Conservation (phyloP, 306 rosid genomes). For the Potentilla sterilis region DNA sequence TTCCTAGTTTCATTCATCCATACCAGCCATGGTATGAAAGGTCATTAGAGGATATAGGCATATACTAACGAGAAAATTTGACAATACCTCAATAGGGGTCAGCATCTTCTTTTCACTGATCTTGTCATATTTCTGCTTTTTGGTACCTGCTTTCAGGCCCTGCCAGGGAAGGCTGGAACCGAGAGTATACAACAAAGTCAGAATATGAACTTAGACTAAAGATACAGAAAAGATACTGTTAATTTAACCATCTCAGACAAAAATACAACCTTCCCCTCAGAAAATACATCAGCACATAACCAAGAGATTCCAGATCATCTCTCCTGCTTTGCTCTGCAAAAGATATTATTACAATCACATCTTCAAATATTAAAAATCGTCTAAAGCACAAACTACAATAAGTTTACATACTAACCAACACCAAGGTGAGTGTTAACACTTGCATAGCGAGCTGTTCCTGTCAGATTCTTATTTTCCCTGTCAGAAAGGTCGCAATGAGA, state of each 20-base stretch:
- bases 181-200: constrained; percentile 29
- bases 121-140: constrained; percentile 95
- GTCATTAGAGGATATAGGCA: no score
- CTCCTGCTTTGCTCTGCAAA: constrained; percentile 98
- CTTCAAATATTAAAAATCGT: constrained; percentile 3
- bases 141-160: constrained; percentile 91
- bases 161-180: constrained; percentile 97
- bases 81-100: constrained; percentile 85
- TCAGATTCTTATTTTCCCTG: constrained; percentile 99
- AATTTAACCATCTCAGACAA: constrained; percentile 11
- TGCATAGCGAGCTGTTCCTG: constrained; percentile 99
- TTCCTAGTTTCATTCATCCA: neutral
- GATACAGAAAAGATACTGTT: neutral
- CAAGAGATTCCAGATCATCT: constrained; percentile 98
- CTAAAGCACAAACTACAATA: constrained; percentile 20
- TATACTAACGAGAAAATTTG: constrained; percentile 21
- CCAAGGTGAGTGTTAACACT: constrained; percentile 99
- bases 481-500: constrained; percentile 17
- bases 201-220: constrained; percentile 14
- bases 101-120: constrained; percentile 98
- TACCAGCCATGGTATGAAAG: neutral
- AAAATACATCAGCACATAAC: constrained; percentile 95
- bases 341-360: constrained; percentile 13
- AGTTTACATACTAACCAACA: constrained; percentile 64
- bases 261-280: constrained; percentile 87